Base-by-base conservation (phyloP, 225 moss, liverwort and hornwort genomes). In the Bryoerythrophyllum caledonicum region DNA sequence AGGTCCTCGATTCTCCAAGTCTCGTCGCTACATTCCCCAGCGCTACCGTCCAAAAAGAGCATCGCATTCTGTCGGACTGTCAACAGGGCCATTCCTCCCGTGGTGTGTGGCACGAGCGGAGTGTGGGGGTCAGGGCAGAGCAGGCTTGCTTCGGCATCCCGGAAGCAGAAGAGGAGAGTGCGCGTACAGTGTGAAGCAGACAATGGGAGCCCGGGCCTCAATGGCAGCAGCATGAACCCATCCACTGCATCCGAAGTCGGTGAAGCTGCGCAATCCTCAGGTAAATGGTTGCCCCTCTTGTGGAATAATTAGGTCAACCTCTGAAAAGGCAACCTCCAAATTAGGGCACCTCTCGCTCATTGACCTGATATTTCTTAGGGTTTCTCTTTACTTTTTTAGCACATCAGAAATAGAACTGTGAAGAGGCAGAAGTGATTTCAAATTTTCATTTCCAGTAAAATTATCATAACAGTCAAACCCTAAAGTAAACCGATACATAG, bases 131-230 rank as follows among this genome's bases (percentile, higher is more conserved):
- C 82, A 61, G 84, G 87, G 26, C 87, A 87, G 55, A 82, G 82
- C 55, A 63, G 79, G 35, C 68, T 87, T 49, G 76, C 83, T 21
- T 65, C 44, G 14, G 44, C 65, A 8, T 9, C 66, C 10, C 69
- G 78, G 73, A 75, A 69, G 26, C 72, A 61, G 60, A 81, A 63
- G 43, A 24, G 82, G 74, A 75, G 68, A 70, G 25, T 71, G 37
- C 40, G 64, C 56, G 81, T 75, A 25, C 77, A 72, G 65, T 84
- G 87, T 77, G 80, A 75, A 35, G 77, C 82, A 63, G 82, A 79
- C 77, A n/a, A n/a, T n/a, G 84, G 71, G 28, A 49, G 34, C 8
- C 56, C 72, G 32, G 64, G 23, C 40, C 63, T 12, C 20, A 80
- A 83, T 59, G 66, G 74, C 60, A 61, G 40, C 59, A 65, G 59